Percentiles rank a stretch among this genome's conserved stretches.
Evolutionary conservation across 768 basidiomycete species (phyloP).

Genomic region (Mycena pura): DNA sequence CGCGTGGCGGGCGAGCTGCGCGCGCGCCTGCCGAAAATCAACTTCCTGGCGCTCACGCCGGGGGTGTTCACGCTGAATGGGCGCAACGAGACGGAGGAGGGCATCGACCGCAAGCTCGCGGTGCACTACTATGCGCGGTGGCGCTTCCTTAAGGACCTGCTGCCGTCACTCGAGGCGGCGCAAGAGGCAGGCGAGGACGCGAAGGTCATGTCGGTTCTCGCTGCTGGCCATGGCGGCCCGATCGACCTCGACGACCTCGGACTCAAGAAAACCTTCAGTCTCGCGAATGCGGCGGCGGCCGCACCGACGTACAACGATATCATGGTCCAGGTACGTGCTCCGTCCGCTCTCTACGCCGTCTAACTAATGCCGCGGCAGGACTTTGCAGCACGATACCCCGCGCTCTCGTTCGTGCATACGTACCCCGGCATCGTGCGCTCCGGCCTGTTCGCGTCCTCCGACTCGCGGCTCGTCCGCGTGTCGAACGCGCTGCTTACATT

Average conservation of each 20-base stretch:
- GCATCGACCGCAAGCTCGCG: constrained; percentile 51
- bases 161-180: constrained; percentile 52
- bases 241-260: constrained; percentile 58
- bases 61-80: constrained; percentile 48
- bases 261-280: constrained; percentile 52
- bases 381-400: constrained; percentile 39
- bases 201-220: constrained; percentile 54
- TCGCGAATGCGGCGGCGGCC: constrained; percentile 39
- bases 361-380: constrained; percentile 31
- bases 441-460: constrained; percentile 1
- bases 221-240: constrained; percentile 36
- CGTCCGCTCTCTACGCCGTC: background rate
- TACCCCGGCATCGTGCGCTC: constrained; percentile 30
- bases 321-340: constrained; percentile 53
- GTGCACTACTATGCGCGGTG: constrained; percentile 60
- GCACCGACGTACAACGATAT: constrained; percentile 58
- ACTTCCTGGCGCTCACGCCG: constrained; percentile 57
- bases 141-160: constrained; percentile 54
- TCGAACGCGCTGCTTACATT: background rate
- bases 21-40: constrained; percentile 49
- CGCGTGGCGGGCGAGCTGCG: constrained; percentile 36
- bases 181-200: constrained; percentile 55
- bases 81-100: constrained; percentile 50
- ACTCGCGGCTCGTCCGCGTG: background rate
- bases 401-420: constrained; percentile 44